Percentiles rank a stretch among this genome's conserved stretches.
Evolutionary conservation across 2,329 filamentous ascomycete genomes (phyloP).

Genomic region (Neofusicoccum parvum): DNA sequence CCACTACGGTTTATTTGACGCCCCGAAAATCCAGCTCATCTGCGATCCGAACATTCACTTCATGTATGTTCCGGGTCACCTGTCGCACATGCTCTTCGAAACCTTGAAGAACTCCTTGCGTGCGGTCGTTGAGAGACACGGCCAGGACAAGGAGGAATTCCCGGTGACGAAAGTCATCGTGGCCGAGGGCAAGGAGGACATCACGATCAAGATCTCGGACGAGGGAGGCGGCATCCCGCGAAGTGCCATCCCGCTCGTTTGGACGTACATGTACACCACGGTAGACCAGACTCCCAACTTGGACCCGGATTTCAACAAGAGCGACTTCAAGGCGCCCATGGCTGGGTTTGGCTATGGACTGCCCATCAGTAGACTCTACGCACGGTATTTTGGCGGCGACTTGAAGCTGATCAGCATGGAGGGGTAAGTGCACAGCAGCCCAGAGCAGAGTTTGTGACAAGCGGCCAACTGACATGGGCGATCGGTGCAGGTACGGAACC

Average conservation of each 20-base stretch:
- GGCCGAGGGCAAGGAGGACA: conserved; percentile 96
- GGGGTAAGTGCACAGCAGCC: conserved; percentile 64
- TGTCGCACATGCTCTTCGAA: conserved; percentile 99
- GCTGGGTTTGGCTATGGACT: conserved; percentile 98
- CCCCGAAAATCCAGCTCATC: conserved; percentile 93
- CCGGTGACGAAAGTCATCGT: conserved; percentile 97
- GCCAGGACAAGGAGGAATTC: conserved; percentile 93
- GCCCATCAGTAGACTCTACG: conserved; percentile 91
- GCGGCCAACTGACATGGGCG: background rate
- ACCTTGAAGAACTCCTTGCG: conserved; percentile 97
- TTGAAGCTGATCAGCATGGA: conserved; percentile 99
- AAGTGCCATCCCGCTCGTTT: conserved; percentile 93
- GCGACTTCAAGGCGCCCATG: conserved; percentile 99
- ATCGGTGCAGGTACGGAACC: conserved; percentile 76
- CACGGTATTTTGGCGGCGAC: conserved; percentile 95
- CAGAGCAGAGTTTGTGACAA: background rate
- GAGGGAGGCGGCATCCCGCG: conserved; percentile 95
- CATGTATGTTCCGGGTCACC: conserved; percentile 99
- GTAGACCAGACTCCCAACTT: conserved; percentile 93
- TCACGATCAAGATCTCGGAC: conserved; percentile 97
- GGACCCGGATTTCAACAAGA: conserved; percentile 98
- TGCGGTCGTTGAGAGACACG: conserved; percentile 93
- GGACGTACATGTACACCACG: conserved; percentile 99
- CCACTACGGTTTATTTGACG: conserved; percentile 96
- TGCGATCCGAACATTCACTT: conserved; percentile 94